phyloP scores from a whole-genome alignment of 1,284 basidiomycete species.

The Tylopilus orsonianus region DNA sequence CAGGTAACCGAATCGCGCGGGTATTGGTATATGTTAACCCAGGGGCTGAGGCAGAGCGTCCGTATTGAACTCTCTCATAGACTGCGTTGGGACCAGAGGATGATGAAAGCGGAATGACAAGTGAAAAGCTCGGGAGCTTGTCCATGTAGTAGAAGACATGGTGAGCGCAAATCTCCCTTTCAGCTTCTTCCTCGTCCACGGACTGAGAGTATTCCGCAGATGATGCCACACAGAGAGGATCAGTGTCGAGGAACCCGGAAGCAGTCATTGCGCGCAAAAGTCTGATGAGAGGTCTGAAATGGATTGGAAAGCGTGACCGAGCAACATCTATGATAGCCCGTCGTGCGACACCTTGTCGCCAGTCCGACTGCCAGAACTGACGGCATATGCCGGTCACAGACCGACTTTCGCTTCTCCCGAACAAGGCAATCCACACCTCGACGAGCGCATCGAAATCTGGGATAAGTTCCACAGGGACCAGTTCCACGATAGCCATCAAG shows the following conservation, averaged over 20 bases:
- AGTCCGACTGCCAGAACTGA: slow-evolving; percentile 78
- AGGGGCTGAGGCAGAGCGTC: slow-evolving; percentile 47
- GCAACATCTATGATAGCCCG: slow-evolving; percentile 79
- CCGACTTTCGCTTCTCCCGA: slow-evolving; percentile 71
- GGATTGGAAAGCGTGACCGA: slow-evolving; percentile 78
- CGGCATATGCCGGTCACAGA: slow-evolving; percentile 70
- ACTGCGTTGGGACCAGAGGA: slow-evolving; percentile 65
- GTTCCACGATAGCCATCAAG: slow-evolving; percentile 68
- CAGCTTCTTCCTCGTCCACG: slow-evolving; percentile 21
- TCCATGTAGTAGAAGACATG: slow-evolving; percentile 76
- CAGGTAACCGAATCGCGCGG: slow-evolving; percentile 70
- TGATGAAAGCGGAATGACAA: slow-evolving; percentile 62
- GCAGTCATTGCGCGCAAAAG: slow-evolving; percentile 77
- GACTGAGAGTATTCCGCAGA: slow-evolving; percentile 45
- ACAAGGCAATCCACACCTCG: slow-evolving; percentile 78
- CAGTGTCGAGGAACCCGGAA: slow-evolving; percentile 66
- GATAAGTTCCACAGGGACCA: slow-evolving; percentile 70
- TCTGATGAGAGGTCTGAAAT: slow-evolving; percentile 68
- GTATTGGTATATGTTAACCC: slow-evolving; percentile 66
- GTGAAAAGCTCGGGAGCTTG: slow-evolving; percentile 73
- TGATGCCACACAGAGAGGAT: slow-evolving; percentile 55
- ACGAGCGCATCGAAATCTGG: slow-evolving; percentile 72
- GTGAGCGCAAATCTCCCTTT: slow-evolving; percentile 48
- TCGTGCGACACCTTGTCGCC: slow-evolving; percentile 57
- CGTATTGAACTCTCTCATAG: slow-evolving; percentile 64